Evolutionary conservation across 1,284 basidiomycete species (phyloP).

Genomic region (Phylloboletellus chloephorus): DNA sequence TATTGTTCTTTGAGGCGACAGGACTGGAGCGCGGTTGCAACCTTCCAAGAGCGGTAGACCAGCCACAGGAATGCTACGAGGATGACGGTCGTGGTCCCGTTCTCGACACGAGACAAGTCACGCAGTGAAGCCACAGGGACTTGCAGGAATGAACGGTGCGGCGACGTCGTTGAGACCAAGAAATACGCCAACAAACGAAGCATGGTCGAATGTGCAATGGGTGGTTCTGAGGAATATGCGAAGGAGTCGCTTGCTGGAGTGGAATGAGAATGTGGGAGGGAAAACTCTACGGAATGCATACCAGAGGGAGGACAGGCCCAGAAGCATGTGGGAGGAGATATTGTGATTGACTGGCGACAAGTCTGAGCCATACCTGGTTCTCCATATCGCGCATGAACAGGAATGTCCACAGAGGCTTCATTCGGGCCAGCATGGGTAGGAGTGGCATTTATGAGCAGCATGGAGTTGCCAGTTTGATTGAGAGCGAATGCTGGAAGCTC

Average conservation of each 20-base stretch:
- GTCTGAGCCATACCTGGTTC: constrained; percentile 12
- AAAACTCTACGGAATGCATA: constrained; percentile 9
- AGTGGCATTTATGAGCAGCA: constrained; percentile 24
- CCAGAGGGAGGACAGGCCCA: constrained; percentile 28
- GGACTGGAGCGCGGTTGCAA: constrained; percentile 17
- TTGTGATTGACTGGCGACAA: constrained; percentile 12
- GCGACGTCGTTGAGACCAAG: constrained; percentile 10
- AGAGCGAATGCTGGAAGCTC: constrained; percentile 33
- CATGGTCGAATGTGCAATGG: constrained; percentile 20
- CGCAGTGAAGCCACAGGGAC: constrained; percentile 25
- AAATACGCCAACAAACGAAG: constrained; percentile 20
- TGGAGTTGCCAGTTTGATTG: constrained; percentile 13
- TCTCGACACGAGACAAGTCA: constrained; percentile 24
- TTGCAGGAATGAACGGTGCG: constrained; percentile 10
- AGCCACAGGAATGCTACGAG: constrained; percentile 28
- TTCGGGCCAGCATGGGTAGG: constrained; percentile 2
- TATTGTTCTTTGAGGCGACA: constrained; percentile 26
- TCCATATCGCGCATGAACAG: constrained; percentile 30
- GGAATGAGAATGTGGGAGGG: constrained; percentile 4
- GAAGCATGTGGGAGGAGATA: constrained; percentile 25
- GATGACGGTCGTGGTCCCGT: constrained; percentile 22
- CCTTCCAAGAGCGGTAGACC: constrained; percentile 17
- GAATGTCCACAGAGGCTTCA: constrained; percentile 20
- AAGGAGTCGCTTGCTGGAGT: constrained; percentile 7
- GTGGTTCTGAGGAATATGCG: constrained; percentile 13